phyloP scores from a whole-genome alignment of 164 flowering plant species.

The Tetracentron sinense region DNA sequence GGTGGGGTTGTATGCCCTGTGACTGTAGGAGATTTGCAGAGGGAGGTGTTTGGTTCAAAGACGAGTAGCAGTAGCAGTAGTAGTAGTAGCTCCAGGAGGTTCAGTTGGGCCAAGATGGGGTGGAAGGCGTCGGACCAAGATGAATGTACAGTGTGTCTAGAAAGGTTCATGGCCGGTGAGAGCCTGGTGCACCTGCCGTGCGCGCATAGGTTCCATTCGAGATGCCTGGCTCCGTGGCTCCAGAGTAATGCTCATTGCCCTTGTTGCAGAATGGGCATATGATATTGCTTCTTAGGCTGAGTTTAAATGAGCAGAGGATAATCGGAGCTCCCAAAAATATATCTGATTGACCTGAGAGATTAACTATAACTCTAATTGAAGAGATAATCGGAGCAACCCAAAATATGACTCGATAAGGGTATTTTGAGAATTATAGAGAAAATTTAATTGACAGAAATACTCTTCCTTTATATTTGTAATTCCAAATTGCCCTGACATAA shows the following conservation, averaged over 20 bases:
- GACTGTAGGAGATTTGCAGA: slow-evolving; percentile 21
- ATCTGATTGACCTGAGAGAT: too few species aligned
- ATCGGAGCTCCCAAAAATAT: too few species aligned
- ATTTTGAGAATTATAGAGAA: too few species aligned
- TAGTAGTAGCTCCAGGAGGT: slow-evolving; percentile 35
- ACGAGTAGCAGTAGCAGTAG: too few species aligned
- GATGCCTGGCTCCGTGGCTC: slow-evolving; percentile 73
- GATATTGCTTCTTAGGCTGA: too few species aligned
- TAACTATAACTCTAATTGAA: too few species aligned
- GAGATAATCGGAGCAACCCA: too few species aligned
- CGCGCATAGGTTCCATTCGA: slow-evolving; percentile 63
- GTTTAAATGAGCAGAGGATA: too few species aligned
- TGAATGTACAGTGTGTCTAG: slow-evolving; percentile 69
- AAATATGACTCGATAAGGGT: too few species aligned
- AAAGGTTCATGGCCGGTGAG: slow-evolving; percentile 44
- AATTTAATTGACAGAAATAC: too few species aligned
- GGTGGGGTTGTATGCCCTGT: slow-evolving; percentile 4
- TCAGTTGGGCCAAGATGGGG: slow-evolving; percentile 42
- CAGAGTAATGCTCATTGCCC: slow-evolving; percentile 61
- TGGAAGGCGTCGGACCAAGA: slow-evolving; percentile 52
- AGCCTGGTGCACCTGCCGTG: slow-evolving; percentile 57
- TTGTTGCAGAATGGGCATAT: slow-evolving; percentile 51
- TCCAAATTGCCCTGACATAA: too few species aligned
- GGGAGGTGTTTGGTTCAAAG: slow-evolving; percentile 33
- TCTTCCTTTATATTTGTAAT: too few species aligned